Evolutionary conservation across 78 protist species (phyloP).

Genomic region (Dictyostelium discoideum): DNA sequence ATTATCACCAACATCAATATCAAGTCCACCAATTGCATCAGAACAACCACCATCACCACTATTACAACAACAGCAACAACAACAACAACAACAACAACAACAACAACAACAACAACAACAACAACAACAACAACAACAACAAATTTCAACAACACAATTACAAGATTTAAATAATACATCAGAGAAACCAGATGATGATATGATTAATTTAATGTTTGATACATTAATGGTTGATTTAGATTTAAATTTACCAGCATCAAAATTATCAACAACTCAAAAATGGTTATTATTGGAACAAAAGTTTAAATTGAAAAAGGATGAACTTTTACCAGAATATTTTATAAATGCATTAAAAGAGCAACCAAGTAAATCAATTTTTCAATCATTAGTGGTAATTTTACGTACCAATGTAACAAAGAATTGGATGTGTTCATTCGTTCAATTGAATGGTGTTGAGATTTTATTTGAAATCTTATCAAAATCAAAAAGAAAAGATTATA

Average conservation of each 20-base stretch:
- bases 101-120: too few species aligned
- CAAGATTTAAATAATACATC: not conserved
- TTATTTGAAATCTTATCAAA: constrained; percentile 16
- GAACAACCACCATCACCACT: too few species aligned
- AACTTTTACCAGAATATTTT: constrained; percentile 48
- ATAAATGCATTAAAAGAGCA: constrained; percentile 18
- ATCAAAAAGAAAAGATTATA: constrained; percentile 38
- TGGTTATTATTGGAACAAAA: constrained; percentile 66
- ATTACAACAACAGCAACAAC: too few species aligned
- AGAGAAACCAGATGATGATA: constrained; percentile 40
- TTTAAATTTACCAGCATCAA: constrained; percentile 18
- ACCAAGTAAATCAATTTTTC: constrained; percentile 14
- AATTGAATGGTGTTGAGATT: constrained; percentile 35
- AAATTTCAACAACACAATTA: not conserved
- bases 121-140: not conserved
- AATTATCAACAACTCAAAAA: constrained; percentile 13
- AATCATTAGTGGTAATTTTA: constrained; percentile 19
- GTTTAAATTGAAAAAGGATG: constrained; percentile 34
- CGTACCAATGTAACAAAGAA: constrained; percentile 36
- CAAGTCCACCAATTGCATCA: not conserved
- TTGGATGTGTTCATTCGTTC: constrained; percentile 43
- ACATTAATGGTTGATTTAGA: constrained; percentile 52
- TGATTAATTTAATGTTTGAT: constrained; percentile 54
- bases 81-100: too few species aligned
- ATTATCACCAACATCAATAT: not conserved